phyloP scores from a whole-genome alignment of 768 basidiomycete species.

The Nevesoporus exiguus region DNA sequence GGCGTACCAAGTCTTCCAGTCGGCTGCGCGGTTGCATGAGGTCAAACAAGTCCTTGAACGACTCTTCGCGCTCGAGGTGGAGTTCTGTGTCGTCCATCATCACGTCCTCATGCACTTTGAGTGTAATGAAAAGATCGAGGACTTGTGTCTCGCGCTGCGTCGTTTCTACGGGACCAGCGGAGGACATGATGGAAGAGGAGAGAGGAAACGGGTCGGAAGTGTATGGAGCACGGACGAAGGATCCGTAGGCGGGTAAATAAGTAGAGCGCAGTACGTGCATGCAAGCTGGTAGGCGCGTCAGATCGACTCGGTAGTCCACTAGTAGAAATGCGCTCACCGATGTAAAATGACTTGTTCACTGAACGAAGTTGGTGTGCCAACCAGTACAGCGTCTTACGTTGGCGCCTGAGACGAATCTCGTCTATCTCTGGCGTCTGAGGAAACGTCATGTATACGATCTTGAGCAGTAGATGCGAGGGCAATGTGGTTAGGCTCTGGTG shows the following conservation, averaged over 20 bases:
- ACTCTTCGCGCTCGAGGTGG: constrained; percentile 71
- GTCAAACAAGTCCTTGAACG: constrained; percentile 77
- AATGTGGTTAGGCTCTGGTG: constrained; percentile 34
- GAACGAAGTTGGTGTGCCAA: constrained; percentile 57
- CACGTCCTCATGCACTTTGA: constrained; percentile 78
- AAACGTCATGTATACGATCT: constrained; percentile 65
- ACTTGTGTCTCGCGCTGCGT: constrained; percentile 70
- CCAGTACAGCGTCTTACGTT: constrained; percentile 73
- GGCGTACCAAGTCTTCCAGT: constrained; percentile 67
- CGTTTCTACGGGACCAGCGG: constrained; percentile 35
- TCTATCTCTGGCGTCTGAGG: constrained; percentile 44
- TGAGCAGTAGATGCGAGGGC: constrained; percentile 63
- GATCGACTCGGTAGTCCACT: neutral
- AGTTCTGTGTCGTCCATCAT: constrained; percentile 71
- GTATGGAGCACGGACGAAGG: constrained; percentile 64
- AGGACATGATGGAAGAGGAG: constrained; percentile 27
- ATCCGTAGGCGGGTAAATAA: constrained; percentile 63
- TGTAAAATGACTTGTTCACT: constrained; percentile 64
- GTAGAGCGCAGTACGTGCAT: constrained; percentile 80
- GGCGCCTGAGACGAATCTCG: constrained; percentile 42
- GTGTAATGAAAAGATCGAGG: constrained; percentile 75
- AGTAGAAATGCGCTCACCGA: constrained; percentile 37
- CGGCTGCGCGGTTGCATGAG: constrained; percentile 69
- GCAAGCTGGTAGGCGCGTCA: constrained; percentile 44
- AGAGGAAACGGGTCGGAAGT: constrained; percentile 77